phyloP scores from a whole-genome alignment of 306 rosid species.

The Trifolium fragiferum region DNA sequence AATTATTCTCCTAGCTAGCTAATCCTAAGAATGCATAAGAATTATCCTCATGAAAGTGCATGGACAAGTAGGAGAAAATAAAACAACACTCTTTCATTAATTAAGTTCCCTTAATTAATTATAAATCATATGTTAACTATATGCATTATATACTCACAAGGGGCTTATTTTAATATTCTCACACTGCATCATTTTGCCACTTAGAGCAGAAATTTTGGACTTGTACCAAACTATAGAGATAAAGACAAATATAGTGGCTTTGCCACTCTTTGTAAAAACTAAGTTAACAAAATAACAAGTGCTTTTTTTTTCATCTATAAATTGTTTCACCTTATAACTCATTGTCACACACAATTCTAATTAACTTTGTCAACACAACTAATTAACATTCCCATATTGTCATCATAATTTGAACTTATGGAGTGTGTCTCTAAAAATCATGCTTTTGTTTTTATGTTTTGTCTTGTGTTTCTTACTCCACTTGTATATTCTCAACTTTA shows the following conservation, averaged over 20 bases:
- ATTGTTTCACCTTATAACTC: constrained; percentile 39
- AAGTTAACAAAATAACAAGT: constrained; percentile 6
- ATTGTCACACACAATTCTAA: constrained; percentile 34
- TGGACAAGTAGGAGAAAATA: constrained; percentile 22
- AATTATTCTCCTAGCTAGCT: constrained; percentile 41
- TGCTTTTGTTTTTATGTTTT: constrained; percentile 45
- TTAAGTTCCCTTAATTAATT: not conserved
- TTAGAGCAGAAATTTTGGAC: constrained; percentile 48
- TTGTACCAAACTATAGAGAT: constrained; percentile 50
- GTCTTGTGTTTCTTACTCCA: constrained; percentile 58
- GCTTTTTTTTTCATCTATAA: constrained; percentile 41
- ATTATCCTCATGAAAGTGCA: constrained; percentile 29
- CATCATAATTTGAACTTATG: constrained; percentile 38
- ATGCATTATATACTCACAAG: not conserved
- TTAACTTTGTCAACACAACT: constrained; percentile 11
- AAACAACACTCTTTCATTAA: constrained; percentile 11
- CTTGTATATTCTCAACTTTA: constrained; percentile 67
- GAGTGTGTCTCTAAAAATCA: constrained; percentile 44
- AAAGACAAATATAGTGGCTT: constrained; percentile 60
- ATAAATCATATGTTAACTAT: not conserved
- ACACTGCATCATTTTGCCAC: constrained; percentile 54
- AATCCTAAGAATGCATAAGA: constrained; percentile 39
- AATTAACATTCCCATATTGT: not conserved
- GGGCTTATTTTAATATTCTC: not conserved
- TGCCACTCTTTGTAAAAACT: constrained; percentile 54